phyloP scores from a whole-genome alignment of 148 eudicot species.

The Dianthus caryophyllus region DNA sequence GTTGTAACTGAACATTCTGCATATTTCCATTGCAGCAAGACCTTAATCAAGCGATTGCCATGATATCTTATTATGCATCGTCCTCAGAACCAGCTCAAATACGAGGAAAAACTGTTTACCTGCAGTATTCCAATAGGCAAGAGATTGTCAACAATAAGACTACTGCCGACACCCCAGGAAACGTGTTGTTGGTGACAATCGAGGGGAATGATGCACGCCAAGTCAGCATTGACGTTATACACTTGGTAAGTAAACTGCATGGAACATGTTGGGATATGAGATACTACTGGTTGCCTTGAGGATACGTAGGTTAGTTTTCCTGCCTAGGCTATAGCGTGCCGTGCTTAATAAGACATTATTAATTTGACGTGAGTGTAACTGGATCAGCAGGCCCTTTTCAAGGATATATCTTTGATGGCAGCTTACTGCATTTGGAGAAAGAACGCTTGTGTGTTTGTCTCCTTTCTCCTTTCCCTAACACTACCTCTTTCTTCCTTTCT shows the following conservation, averaged over 20 bases:
- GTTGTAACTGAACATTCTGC: constrained; percentile 14
- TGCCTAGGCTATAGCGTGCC: constrained; percentile 48
- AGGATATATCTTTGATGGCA: constrained; percentile 98
- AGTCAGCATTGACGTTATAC: constrained; percentile 97
- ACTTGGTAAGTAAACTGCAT: constrained; percentile 67
- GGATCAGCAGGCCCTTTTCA: constrained; percentile 95
- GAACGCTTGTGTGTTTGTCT: constrained; percentile 99
- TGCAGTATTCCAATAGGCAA: constrained; percentile 95
- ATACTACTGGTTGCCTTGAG: constrained; percentile 30
- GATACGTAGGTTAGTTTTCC: constrained; percentile 38
- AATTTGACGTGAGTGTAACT: constrained; percentile 84
- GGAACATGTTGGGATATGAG: constrained; percentile 25
- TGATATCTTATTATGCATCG: constrained; percentile 97
- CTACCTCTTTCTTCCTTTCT: constrained; percentile 73
- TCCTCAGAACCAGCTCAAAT: constrained; percentile 98
- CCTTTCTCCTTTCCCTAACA: constrained; percentile 96
- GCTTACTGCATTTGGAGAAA: constrained; percentile 96
- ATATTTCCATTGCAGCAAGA: constrained; percentile 55
- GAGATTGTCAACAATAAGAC: constrained; percentile 99
- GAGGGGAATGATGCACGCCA: constrained; percentile 96
- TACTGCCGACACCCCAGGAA: constrained; percentile 89
- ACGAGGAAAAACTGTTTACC: constrained; percentile 94
- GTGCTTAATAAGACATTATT: constrained; percentile 47
- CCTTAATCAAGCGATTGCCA: constrained; percentile 90
- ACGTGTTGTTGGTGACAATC: constrained; percentile 89